Percentiles rank a stretch among this genome's conserved stretches.
These are phyloP conservation scores for Athelia psychrophila DNA, from an alignment of 1,284 basidiomycete species.

Conservation along the genomic window DNA sequence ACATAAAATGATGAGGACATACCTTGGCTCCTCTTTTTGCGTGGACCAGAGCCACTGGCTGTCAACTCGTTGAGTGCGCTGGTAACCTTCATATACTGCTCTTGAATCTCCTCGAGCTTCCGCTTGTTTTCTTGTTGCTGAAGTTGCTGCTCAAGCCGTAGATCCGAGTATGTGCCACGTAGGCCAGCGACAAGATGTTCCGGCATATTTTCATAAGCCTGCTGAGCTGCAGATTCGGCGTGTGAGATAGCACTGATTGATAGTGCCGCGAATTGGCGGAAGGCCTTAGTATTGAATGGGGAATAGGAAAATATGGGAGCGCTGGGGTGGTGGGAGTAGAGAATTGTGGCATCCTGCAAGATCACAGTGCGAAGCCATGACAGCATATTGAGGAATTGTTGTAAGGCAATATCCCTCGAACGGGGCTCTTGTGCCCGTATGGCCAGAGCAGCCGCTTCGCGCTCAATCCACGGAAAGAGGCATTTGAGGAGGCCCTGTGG, in stretches of 20 bases:
- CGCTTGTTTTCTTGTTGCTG: not conserved
- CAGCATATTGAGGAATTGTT: conserved; percentile 14
- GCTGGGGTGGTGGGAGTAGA: conserved; percentile 14
- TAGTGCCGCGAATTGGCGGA: conserved; percentile 15
- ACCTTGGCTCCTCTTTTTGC: not conserved
- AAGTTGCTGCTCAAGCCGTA: not conserved
- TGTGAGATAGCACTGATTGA: conserved; percentile 8
- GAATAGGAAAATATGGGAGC: conserved; percentile 13
- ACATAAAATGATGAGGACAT: not conserved
- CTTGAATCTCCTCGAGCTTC: not conserved
- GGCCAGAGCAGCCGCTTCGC: conserved; percentile 7
- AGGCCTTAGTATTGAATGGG: conserved; percentile 16
- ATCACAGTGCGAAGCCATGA: conserved; percentile 14
- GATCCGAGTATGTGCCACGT: not conserved
- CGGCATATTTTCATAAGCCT: conserved; percentile 14
- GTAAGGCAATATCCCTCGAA: conserved; percentile 13
- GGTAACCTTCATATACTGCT: not conserved
- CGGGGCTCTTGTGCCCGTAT: conserved; percentile 2
- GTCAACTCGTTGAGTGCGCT: not conserved
- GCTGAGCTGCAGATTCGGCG: conserved; percentile 13
- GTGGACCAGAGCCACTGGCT: not conserved
- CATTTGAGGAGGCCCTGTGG: conserved; percentile 6
- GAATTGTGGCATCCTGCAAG: conserved; percentile 24
- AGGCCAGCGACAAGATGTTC: conserved; percentile 2
- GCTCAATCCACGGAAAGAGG: conserved; percentile 19